Evolutionary conservation across 345 rosid genomes (phyloP).

Genomic region (Brassica cretica): DNA sequence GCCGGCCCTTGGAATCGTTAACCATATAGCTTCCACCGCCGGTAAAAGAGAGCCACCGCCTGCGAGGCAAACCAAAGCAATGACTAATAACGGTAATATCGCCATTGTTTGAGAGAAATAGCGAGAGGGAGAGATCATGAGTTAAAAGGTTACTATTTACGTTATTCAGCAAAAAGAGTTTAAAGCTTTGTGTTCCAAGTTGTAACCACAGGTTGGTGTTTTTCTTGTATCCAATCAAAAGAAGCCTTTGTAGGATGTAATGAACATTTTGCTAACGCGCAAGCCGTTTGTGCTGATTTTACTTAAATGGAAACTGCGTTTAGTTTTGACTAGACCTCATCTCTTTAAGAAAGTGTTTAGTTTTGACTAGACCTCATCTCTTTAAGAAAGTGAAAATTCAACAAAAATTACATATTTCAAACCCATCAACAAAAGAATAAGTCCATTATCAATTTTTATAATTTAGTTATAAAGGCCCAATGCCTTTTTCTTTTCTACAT

Average conservation of each 20-base stretch:
- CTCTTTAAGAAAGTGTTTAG: conserved; percentile 9
- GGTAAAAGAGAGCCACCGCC: conserved; percentile 20
- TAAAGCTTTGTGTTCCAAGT: not conserved
- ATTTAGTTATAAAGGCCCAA: not conserved
- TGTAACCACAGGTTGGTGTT: not conserved
- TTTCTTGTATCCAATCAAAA: conserved; percentile 8
- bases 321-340: conserved; percentile 24
- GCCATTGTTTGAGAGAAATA: conserved; percentile 18
- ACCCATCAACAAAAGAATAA: not conserved
- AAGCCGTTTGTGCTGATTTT: not conserved
- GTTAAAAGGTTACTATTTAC: not conserved
- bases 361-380: conserved; percentile 21
- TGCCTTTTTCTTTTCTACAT: not conserved
- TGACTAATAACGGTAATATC: conserved; percentile 22
- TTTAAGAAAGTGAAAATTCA: conserved; percentile 9
- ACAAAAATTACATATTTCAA: not conserved
- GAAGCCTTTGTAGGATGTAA: not conserved
- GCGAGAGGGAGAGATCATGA: not conserved
- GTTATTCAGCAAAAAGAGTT: conserved; percentile 13
- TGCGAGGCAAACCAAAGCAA: conserved; percentile 27
- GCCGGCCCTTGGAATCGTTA: conserved; percentile 30
- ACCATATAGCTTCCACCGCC: conserved; percentile 26
- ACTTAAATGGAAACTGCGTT: conserved; percentile 22
- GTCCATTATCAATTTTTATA: not conserved
- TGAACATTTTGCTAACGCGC: not conserved